Evolutionary conservation across 1,284 basidiomycete species (phyloP).

Genomic region (Lentinus polychrous): DNA sequence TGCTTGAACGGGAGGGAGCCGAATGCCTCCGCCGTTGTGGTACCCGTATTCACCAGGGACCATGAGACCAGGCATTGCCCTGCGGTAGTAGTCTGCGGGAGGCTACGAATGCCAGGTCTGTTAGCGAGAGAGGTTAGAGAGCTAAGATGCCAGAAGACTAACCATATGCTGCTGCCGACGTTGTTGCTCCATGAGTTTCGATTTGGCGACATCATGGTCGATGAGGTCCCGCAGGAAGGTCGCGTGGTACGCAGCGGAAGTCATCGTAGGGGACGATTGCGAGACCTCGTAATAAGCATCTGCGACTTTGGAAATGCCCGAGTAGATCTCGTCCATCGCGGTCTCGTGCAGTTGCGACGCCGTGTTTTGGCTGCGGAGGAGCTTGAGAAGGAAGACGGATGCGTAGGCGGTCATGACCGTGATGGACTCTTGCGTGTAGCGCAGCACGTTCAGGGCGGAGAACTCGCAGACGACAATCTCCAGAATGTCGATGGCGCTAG

Average conservation of each 20-base stretch:
- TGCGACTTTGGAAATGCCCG: conserved; percentile 57
- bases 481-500: conserved; percentile 62
- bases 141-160: neutral
- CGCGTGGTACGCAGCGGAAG: conserved; percentile 57
- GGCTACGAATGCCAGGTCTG: neutral
- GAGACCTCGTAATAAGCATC: conserved; percentile 71
- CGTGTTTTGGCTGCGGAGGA: conserved; percentile 56
- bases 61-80: neutral
- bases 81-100: neutral
- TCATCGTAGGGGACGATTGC: conserved; percentile 47
- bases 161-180: conserved; percentile 3
- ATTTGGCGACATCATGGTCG: conserved; percentile 50
- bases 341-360: conserved; percentile 48
- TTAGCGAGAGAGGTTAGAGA: neutral
- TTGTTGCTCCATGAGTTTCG: conserved; percentile 29
- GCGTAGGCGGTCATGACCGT: conserved; percentile 80
- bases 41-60: neutral
- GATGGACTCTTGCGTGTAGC: conserved; percentile 75
- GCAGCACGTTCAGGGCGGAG: conserved; percentile 66
- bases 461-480: conserved; percentile 68
- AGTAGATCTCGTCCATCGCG: conserved; percentile 54
- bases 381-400: conserved; percentile 70
- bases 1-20: neutral
- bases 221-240: conserved; percentile 69
- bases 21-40: neutral